phyloP scores from a whole-genome alignment of 805 yeast genomes.

The Ogataea degrootiae region DNA sequence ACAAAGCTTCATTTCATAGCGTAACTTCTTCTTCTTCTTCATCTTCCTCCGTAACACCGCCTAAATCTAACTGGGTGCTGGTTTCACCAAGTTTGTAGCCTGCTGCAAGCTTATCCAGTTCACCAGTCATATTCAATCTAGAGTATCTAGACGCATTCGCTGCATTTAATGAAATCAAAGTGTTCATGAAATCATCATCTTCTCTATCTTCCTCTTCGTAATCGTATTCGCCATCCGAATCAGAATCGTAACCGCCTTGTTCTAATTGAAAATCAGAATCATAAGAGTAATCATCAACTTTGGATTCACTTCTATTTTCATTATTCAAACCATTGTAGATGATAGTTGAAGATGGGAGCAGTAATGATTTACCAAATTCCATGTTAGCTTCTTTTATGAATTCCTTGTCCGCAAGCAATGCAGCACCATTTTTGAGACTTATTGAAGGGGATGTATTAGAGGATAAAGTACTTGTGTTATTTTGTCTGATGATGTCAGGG shows the following conservation, averaged over 20 bases:
- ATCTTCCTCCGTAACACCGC: slow-evolving; percentile 9
- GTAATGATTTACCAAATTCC: background rate
- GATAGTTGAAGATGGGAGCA: too few species aligned
- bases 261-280: background rate
- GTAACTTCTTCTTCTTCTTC: slow-evolving; percentile 5
- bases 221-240: background rate
- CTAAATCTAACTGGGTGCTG: slow-evolving; percentile 8
- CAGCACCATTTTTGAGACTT: too few species aligned
- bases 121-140: slow-evolving; percentile 19
- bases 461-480: background rate
- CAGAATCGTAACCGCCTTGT: background rate
- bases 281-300: background rate
- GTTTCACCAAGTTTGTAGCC: slow-evolving; percentile 7
- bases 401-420: too few species aligned
- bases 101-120: slow-evolving; percentile 8
- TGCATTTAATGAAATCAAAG: slow-evolving; percentile 22
- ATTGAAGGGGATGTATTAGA: too few species aligned
- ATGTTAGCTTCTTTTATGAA: background rate
- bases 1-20: too few species aligned
- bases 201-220: slow-evolving; percentile 11
- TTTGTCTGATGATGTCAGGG: slow-evolving; percentile 9
- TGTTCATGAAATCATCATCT: slow-evolving; percentile 15
- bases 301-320: too few species aligned
- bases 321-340: too few species aligned
- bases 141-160: slow-evolving; percentile 24